These are phyloP conservation scores for Microbotryum silenes-acaulis DNA, from an alignment of 1,284 basidiomycete species.

Conservation along the genomic window DNA sequence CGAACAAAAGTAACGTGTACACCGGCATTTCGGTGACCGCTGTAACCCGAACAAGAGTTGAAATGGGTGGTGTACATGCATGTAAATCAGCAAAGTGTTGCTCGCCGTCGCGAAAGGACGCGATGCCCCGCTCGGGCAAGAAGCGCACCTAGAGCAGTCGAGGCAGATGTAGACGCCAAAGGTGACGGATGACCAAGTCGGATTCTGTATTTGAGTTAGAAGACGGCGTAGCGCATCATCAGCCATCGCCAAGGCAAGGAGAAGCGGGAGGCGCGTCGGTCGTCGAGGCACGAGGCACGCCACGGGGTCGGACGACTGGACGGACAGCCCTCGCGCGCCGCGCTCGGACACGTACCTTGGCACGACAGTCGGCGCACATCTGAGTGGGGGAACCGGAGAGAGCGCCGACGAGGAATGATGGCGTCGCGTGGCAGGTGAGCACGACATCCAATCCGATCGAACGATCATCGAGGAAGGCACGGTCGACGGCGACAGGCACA, in stretches of 20 bases:
- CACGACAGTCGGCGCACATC: conserved; percentile 94
- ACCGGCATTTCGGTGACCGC: conserved; percentile 90
- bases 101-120: background rate
- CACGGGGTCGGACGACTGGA: background rate
- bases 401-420: background rate
- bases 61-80: background rate
- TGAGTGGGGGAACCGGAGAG: conserved; percentile 39
- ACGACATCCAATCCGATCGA: too few species aligned
- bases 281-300: background rate
- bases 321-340: background rate
- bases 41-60: background rate
- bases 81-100: background rate
- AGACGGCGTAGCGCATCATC: background rate
- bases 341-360: conserved; percentile 47
- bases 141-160: conserved; percentile 66
- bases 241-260: background rate
- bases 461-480: background rate
- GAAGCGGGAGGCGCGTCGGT: background rate
- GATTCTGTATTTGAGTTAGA: conserved; percentile 49
- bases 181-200: conserved; percentile 94
- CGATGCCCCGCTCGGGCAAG: background rate
- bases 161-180: conserved; percentile 97
- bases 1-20: conserved; percentile 97
- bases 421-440: background rate
- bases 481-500: background rate